Base-by-base conservation (phyloP, 2,329 filamentous ascomycete genomes). In the Aspergillus transmontanensis region DNA sequence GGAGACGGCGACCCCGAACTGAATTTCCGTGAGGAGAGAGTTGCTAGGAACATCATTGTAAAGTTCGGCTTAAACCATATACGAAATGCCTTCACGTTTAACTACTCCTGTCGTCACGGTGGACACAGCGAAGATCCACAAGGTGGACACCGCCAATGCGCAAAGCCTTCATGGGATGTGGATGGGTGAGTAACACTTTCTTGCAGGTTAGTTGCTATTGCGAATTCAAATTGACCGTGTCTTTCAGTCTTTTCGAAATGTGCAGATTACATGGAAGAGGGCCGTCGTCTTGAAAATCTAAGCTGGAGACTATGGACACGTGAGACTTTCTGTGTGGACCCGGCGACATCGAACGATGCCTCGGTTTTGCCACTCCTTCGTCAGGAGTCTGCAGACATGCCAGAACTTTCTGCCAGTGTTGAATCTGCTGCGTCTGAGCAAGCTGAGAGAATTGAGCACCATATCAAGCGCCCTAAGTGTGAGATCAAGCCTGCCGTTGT, bases 111-210 rank as follows among this genome's bases (percentile, higher is more conserved):
- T 98, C 77, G 85, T 98, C 75, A 93, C 93, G 66, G 91, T 98
- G 78, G 93, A 97, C 82, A 89, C 92, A 68, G 92, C 90, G 76
- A 90, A 94, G 71, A 94, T 99, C 78, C 92, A 95, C 84, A 93
- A 96, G 78, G 93, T 98, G 74, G 94, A 98, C 81, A 97, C 94
- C 1, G 87, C 90, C 70, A 96, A 96, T 78, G 90, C 92, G 32
- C 92, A 96, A 81, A 96, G 94, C 76, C 87, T 98, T 58, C 96
- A 95, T 81, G 94, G 92, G 83, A 96, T 98, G 87, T 97, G 94
- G 93, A 94, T 93, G 78, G 92, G 93, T 96, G 81, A 86, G 91
- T 85, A 48, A 46, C 51, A 30, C 6, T 32, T n/a, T 36, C 10
- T 30, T 30, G 45, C 58, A 64, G 34, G 56, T 12, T n/a, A 57